Conservation (phyloP, 345 rosid genomes). For the Gossypium arboreum region DNA sequence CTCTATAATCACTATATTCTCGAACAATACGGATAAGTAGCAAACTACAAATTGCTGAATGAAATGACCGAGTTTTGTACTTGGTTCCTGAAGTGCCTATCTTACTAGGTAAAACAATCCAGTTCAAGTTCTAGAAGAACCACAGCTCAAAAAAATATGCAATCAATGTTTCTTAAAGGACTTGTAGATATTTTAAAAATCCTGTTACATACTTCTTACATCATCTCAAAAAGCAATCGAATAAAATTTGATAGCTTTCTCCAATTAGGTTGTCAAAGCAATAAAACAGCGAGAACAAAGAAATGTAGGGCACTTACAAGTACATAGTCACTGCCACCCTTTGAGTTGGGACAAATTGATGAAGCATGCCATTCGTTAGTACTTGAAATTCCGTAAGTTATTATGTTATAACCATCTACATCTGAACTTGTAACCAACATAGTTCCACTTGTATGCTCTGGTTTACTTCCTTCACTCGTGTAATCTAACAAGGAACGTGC, state of each 20-base stretch:
- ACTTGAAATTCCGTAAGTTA: constrained; percentile 28
- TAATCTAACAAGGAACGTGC: constrained; percentile 21
- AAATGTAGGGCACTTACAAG: constrained; percentile 21
- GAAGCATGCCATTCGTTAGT: constrained; percentile 32
- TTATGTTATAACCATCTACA: constrained; percentile 7
- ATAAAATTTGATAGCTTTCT: background rate
- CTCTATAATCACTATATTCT: background rate
- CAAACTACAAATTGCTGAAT: background rate
- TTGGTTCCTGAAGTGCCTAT: constrained; percentile 1
- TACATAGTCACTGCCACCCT: constrained; percentile 31
- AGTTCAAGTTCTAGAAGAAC: background rate
- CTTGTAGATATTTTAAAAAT: background rate
- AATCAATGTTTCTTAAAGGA: background rate
- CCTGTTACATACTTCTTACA: background rate
- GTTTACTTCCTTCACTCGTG: constrained; percentile 13
- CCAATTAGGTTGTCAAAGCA: background rate
- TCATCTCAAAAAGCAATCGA: background rate
- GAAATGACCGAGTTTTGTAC: background rate
- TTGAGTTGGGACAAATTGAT: constrained; percentile 23
- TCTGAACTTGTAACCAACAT: constrained; percentile 15
- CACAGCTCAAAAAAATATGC: background rate
- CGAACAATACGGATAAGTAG: background rate
- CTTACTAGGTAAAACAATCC: background rate
- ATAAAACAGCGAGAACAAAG: background rate
- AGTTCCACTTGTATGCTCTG: constrained; percentile 4